These are phyloP conservation scores for Peribolospora kevripleyi DNA, from an alignment of 768 basidiomycete species.

Conservation along the genomic window DNA sequence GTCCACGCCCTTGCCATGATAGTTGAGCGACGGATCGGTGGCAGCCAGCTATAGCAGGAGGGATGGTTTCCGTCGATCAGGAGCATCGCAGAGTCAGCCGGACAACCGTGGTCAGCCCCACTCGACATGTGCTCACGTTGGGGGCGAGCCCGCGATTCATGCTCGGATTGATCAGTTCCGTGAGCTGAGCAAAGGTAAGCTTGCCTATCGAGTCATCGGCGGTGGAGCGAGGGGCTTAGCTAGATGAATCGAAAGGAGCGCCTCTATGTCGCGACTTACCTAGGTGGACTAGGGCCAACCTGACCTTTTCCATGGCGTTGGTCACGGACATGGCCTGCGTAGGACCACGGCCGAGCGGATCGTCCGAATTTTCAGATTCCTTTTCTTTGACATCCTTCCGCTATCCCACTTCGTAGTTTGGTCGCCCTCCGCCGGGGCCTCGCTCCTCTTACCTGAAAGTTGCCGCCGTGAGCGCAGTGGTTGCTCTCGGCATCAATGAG, in stretches of 20 bases:
- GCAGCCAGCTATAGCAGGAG: constrained; percentile 18
- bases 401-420: no score
- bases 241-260: no score
- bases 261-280: no score
- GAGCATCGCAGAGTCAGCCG: no score
- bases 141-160: constrained; percentile 48
- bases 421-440: no score
- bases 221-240: no score
- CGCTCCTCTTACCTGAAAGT: constrained; percentile 35
- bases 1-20: constrained; percentile 62
- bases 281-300: constrained; percentile 35
- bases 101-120: no score
- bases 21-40: constrained; percentile 39
- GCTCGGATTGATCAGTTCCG: constrained; percentile 39
- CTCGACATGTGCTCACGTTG: no score
- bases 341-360: neutral
- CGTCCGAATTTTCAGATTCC: neutral
- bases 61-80: constrained; percentile 19
- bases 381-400: no score
- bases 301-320: constrained; percentile 69
- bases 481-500: constrained; percentile 45
- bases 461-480: constrained; percentile 24
- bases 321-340: constrained; percentile 30
- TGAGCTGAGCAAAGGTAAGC: constrained; percentile 38
- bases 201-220: constrained; percentile 27